phyloP scores from a whole-genome alignment of 2,329 filamentous ascomycete species.

The Lomentospora prolificans region DNA sequence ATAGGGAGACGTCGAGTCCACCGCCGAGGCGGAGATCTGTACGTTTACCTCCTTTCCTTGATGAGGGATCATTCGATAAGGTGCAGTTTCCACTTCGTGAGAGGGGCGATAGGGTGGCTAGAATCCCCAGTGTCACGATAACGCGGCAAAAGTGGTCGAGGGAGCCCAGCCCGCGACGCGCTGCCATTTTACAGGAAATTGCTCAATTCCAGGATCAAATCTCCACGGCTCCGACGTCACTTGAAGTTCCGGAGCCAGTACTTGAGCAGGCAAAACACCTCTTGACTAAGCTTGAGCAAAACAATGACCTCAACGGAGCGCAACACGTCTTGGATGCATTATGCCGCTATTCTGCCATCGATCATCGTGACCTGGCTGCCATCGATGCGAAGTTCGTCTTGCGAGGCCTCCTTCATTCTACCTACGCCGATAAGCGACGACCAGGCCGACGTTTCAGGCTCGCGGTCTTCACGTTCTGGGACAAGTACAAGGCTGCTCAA shows the following conservation, averaged over 20 bases:
- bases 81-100: neutral
- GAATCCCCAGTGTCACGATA: neutral
- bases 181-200: neutral
- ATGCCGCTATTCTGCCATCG: neutral
- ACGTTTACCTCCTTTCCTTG: too few species aligned
- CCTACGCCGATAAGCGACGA: neutral
- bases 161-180: neutral
- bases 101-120: neutral
- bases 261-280: neutral
- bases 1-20: neutral
- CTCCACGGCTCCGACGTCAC: neutral
- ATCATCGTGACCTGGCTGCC: neutral
- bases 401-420: neutral
- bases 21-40: neutral
- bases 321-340: neutral
- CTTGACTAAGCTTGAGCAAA: neutral
- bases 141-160: neutral
- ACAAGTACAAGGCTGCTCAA: neutral
- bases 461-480: constrained; percentile 2
- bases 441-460: constrained; percentile 2
- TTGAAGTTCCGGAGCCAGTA: neutral
- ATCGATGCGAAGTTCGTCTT: neutral
- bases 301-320: neutral
- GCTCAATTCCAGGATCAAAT: neutral
- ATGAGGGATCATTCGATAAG: neutral